A percentile compares a stretch with the other conserved stretches of the same genome.
Evolutionary conservation across 768 basidiomycete species (phyloP).

Genomic region (Strobilomyces dryophilus): DNA sequence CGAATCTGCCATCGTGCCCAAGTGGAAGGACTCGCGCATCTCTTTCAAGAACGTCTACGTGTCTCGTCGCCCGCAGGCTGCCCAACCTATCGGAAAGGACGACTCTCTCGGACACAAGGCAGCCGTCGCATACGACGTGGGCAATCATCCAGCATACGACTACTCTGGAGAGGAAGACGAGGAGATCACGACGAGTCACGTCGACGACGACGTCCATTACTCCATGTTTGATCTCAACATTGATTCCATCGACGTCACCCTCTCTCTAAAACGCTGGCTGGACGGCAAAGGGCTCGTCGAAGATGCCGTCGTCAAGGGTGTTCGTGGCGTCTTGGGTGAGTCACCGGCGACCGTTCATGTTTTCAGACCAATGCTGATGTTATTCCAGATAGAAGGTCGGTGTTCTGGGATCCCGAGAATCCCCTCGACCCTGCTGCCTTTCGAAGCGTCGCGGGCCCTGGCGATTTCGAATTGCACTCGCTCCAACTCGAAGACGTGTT

Average conservation of each 20-base stretch:
- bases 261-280: conserved; percentile 89
- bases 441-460: conserved; percentile 65
- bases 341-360: not conserved
- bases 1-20: conserved; percentile 96
- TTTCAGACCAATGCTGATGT: not conserved
- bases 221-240: conserved; percentile 92
- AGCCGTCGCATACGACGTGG: conserved; percentile 71
- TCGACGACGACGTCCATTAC: conserved; percentile 64
- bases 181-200: conserved; percentile 23
- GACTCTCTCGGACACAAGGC: conserved; percentile 44
- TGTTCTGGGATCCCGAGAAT: conserved; percentile 81
- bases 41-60: conserved; percentile 97
- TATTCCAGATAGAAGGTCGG: conserved; percentile 73
- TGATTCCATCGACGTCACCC: conserved; percentile 92
- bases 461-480: conserved; percentile 90
- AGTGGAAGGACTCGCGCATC: conserved; percentile 93
- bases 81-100: conserved; percentile 13
- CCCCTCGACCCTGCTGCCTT: conserved; percentile 78
- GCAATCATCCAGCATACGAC: conserved; percentile 71
- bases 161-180: conserved; percentile 59
- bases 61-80: conserved; percentile 62
- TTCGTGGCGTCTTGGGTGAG: conserved; percentile 87
- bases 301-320: conserved; percentile 89
- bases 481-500: conserved; percentile 91
- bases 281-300: conserved; percentile 93